These are phyloP conservation scores for Pleurotus salmoneostramineus DNA, from an alignment of 768 basidiomycete genomes.

Conservation along the genomic window DNA sequence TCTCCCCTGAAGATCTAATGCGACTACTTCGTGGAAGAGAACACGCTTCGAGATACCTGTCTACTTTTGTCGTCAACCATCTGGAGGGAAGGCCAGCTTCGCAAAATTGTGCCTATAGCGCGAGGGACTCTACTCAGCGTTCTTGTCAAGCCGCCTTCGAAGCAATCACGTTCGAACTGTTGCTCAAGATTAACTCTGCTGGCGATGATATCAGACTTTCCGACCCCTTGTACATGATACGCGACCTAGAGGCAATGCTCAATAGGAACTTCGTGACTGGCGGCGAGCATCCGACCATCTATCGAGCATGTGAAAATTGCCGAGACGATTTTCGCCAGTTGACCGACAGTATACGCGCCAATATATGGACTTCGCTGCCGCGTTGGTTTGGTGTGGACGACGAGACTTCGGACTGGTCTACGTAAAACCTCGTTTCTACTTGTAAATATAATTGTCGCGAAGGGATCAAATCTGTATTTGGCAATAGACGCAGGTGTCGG, in stretches of 20 bases:
- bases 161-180: conserved; percentile 67
- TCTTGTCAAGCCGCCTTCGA: conserved; percentile 72
- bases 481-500: background rate
- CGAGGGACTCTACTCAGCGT: conserved; percentile 45
- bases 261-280: conserved; percentile 44
- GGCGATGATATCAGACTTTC: conserved; percentile 55
- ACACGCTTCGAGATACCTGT: conserved; percentile 68
- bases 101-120: conserved; percentile 39
- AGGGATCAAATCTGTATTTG: background rate
- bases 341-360: conserved; percentile 55
- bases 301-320: conserved; percentile 64
- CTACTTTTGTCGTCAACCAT: conserved; percentile 72
- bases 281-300: conserved; percentile 32
- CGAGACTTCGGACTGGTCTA: conserved; percentile 13
- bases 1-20: conserved; percentile 53
- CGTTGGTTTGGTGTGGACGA: conserved; percentile 58
- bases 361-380: conserved; percentile 64
- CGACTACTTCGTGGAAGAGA: conserved; percentile 66
- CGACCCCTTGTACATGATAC: conserved; percentile 69
- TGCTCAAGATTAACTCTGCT: conserved; percentile 70
- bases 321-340: conserved; percentile 56
- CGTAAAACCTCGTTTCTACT: conserved; percentile 2
- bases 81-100: conserved; percentile 62
- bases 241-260: conserved; percentile 66
- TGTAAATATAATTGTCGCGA: conserved; percentile 4